A percentile compares a stretch with the other conserved stretches of the same genome.
phyloP scores from a whole-genome alignment of 1,284 basidiomycete genomes.

The Marasmius tenuissimus region DNA sequence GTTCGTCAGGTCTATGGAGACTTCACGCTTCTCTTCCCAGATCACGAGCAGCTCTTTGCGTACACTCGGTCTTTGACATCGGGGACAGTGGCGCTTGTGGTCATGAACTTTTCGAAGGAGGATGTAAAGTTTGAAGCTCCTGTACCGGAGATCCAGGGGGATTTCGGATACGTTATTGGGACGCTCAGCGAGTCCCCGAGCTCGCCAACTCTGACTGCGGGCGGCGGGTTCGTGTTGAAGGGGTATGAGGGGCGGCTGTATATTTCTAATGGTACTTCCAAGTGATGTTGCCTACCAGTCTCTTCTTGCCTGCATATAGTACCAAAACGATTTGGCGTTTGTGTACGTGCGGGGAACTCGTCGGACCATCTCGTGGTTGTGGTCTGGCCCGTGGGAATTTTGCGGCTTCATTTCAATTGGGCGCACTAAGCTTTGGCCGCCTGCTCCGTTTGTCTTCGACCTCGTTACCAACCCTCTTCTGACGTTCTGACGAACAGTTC shows the following conservation, averaged over 20 bases:
- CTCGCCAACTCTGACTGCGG: not conserved
- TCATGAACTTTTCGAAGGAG: slow-evolving; percentile 52
- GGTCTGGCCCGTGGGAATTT: no score
- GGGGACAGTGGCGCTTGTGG: slow-evolving; percentile 35
- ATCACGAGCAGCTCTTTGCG: slow-evolving; percentile 54
- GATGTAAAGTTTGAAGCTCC: not conserved
- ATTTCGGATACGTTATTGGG: slow-evolving; percentile 2
- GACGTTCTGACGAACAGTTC: no score
- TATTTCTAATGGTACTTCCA: not conserved
- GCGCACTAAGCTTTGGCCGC: no score
- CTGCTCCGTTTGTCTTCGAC: no score
- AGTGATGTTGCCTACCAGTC: no score
- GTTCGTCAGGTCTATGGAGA: slow-evolving; percentile 52
- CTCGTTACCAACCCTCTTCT: no score
- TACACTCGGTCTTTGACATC: slow-evolving; percentile 47
- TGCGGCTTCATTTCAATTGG: no score
- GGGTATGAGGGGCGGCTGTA: slow-evolving; percentile 11
- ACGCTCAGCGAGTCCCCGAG: not conserved
- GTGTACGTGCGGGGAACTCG: no score
- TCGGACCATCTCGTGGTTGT: no score
- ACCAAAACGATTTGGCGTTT: no score
- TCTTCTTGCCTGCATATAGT: no score
- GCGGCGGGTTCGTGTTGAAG: not conserved
- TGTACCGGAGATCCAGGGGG: not conserved
- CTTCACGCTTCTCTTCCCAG: slow-evolving; percentile 47